phyloP scores from a whole-genome alignment of 495 filamentous ascomycete genomes.

The Penicillium crystallinum region DNA sequence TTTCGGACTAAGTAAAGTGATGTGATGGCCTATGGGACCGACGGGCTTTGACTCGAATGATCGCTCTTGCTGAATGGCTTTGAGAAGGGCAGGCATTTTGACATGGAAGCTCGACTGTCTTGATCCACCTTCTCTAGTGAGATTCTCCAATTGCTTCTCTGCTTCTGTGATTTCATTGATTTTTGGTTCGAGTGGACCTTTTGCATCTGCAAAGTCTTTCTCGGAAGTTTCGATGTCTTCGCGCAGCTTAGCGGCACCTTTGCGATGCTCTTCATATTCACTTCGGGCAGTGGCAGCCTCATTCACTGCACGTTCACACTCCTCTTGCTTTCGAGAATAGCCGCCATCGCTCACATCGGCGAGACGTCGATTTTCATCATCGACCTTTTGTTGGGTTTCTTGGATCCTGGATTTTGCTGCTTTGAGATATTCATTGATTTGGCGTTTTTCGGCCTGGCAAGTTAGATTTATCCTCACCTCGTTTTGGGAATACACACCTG shows the following conservation, averaged over 20 bases:
- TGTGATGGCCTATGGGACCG: conserved; percentile 74
- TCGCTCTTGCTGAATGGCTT: conserved; percentile 58
- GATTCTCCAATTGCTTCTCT: conserved; percentile 40
- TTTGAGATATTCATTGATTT: conserved; percentile 44
- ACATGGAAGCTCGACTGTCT: conserved; percentile 52
- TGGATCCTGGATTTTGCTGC: conserved; percentile 36
- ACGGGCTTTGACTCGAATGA: conserved; percentile 68
- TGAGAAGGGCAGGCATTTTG: conserved; percentile 58
- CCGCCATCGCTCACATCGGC: conserved; percentile 50
- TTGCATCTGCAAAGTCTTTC: conserved; percentile 21
- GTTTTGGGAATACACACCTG: conserved; percentile 33
- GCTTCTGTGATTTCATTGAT: conserved; percentile 37
- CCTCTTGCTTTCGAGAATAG: conserved; percentile 44
- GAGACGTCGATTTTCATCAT: conserved; percentile 45
- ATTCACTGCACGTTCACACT: conserved; percentile 36
- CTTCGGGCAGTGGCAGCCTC: conserved; percentile 29
- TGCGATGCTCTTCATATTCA: conserved; percentile 29
- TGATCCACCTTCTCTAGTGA: conserved; percentile 50
- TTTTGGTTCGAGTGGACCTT: conserved; percentile 24
- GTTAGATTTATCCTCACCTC: neutral
- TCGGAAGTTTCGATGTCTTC: conserved; percentile 36
- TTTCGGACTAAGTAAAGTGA: conserved; percentile 68
- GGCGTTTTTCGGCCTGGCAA: conserved; percentile 46
- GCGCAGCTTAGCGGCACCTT: conserved; percentile 18
- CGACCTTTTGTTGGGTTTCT: conserved; percentile 36